These are phyloP conservation scores for Phyllosticta citrichinensis DNA, from an alignment of 2,329 filamentous ascomycete species.

Conservation along the genomic window DNA sequence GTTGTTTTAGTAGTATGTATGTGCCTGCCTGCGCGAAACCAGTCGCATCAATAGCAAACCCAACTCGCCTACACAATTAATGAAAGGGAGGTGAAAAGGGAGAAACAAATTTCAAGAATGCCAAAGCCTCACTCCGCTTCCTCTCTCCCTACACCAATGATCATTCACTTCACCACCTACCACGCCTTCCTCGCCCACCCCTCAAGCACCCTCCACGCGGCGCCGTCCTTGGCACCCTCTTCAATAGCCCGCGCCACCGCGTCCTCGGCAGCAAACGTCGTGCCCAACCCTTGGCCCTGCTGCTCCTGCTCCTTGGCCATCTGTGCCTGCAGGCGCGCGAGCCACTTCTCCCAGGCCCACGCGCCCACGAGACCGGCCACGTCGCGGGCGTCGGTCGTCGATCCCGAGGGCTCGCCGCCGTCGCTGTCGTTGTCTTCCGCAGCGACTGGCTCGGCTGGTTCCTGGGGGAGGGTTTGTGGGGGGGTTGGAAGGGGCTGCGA, in stretches of 20 bases:
- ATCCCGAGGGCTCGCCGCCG: conserved; percentile 16
- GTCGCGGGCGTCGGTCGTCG: conserved; percentile 59
- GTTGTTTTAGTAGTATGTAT: neutral
- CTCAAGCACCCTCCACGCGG: conserved; percentile 50
- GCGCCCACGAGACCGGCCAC: conserved; percentile 74
- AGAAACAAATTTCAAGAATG: neutral
- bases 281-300: conserved; percentile 38
- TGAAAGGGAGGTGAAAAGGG: neutral
- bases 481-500: neutral
- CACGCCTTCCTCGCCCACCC: conserved; percentile 35
- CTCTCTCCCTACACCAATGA: neutral
- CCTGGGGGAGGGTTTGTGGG: neutral
- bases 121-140: neutral
- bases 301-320: conserved; percentile 56
- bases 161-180: neutral
- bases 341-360: conserved; percentile 95
- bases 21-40: neutral
- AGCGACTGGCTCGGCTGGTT: conserved; percentile 9
- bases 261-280: neutral
- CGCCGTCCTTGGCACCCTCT: conserved; percentile 47
- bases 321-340: conserved; percentile 78
- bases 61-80: neutral
- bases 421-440: conserved; percentile 13
- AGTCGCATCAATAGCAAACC: neutral
- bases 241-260: conserved; percentile 46